Percentiles rank a stretch among this genome's conserved stretches.
Evolutionary conservation across 805 yeast genomes (phyloP).

Genomic region (Nakazawaea holstii): DNA sequence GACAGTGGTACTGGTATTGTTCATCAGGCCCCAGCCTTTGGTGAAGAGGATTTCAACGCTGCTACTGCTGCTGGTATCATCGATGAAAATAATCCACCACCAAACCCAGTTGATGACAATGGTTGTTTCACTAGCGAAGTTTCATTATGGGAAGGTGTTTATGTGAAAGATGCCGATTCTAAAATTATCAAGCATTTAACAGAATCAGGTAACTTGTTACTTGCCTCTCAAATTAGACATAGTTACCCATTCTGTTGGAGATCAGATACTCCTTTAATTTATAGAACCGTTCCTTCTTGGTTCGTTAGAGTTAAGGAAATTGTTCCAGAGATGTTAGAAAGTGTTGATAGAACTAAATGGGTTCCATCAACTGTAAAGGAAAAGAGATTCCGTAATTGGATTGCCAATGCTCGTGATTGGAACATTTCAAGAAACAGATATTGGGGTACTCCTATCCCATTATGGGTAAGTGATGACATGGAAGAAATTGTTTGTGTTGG

Average conservation of each 20-base stretch:
- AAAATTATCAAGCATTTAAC: slow-evolving; percentile 81
- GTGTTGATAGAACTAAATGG: slow-evolving; percentile 88
- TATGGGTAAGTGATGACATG: slow-evolving; percentile 94
- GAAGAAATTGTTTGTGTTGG: slow-evolving; percentile 93
- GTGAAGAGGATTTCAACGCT: slow-evolving; percentile 95
- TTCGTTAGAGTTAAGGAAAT: slow-evolving; percentile 85
- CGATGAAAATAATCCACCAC: slow-evolving; percentile 62
- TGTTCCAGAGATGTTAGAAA: slow-evolving; percentile 83
- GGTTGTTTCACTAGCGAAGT: slow-evolving; percentile 82
- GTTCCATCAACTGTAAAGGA: slow-evolving; percentile 89
- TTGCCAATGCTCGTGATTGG: slow-evolving; percentile 99
- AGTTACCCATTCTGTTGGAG: slow-evolving; percentile 99
- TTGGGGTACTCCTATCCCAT: slow-evolving; percentile 99
- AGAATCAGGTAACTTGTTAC: slow-evolving; percentile 67
- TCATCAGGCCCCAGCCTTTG: slow-evolving; percentile 97
- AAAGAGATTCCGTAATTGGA: slow-evolving; percentile 96
- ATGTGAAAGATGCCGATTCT: slow-evolving; percentile 95
- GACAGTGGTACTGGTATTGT: slow-evolving; percentile 99
- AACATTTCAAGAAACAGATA: slow-evolving; percentile 96
- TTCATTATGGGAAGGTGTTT: slow-evolving; percentile 68
- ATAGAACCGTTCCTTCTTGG: slow-evolving; percentile 98
- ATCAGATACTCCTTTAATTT: slow-evolving; percentile 95
- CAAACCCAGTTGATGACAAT: slow-evolving; percentile 91
- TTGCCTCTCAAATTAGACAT: slow-evolving; percentile 82
- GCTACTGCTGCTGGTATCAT: slow-evolving; percentile 75